Percentiles rank a stretch among this genome's conserved stretches.
phyloP scores from a whole-genome alignment of 208 protist genomes.

The Trypanosoma vivax region DNA sequence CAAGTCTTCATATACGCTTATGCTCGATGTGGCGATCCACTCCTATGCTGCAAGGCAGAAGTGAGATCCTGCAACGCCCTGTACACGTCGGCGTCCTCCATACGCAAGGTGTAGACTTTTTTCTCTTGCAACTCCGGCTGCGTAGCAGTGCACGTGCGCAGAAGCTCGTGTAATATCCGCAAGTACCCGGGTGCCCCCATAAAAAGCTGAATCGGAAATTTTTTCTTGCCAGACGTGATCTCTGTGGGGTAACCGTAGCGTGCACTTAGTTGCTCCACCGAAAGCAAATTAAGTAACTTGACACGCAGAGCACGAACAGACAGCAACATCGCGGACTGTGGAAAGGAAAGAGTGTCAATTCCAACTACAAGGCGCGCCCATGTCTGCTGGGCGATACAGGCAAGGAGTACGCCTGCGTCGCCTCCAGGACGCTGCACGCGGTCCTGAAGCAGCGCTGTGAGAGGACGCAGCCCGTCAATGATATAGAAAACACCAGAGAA shows the following conservation, averaged over 20 bases:
- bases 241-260: conserved; percentile 17
- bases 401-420: conserved; percentile 39
- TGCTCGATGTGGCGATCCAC: no score
- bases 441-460: conserved; percentile 19
- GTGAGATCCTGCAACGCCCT: conserved; percentile 8
- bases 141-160: conserved; percentile 12
- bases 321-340: conserved; percentile 2
- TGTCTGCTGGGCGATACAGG: not conserved
- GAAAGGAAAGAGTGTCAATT: conserved; percentile 10
- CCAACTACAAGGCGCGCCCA: conserved; percentile 24
- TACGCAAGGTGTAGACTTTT: conserved; percentile 15
- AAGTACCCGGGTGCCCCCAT: conserved; percentile 68
- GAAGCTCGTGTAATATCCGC: conserved; percentile 22
- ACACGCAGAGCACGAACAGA: conserved; percentile 1
- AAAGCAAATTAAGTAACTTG: conserved; percentile 7
- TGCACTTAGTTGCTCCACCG: conserved; percentile 5
- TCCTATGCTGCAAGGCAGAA: no score
- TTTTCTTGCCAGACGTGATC: conserved; percentile 18
- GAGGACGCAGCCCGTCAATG: conserved; percentile 32
- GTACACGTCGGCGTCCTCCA: conserved; percentile 21
- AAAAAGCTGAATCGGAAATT: conserved; percentile 42
- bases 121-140: not conserved
- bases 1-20: no score
- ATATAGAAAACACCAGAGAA: conserved; percentile 55
- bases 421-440: conserved; percentile 29